These are phyloP conservation scores for Circinella umbellata DNA, from an alignment of 371 early-diverging fungal species.

Conservation along the genomic window DNA sequence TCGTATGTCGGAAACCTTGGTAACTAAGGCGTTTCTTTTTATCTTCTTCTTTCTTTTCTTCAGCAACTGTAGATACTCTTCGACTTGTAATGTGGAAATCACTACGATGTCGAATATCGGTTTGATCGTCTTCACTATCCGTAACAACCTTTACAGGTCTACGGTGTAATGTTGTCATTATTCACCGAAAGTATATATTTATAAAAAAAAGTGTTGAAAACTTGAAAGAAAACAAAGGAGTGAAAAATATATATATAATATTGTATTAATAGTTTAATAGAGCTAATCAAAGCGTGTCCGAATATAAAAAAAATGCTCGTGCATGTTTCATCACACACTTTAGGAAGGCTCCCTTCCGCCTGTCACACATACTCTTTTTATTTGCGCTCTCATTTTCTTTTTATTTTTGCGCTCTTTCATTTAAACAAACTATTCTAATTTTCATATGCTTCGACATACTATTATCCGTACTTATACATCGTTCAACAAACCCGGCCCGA, in stretches of 20 bases:
- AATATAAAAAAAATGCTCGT: too few relatives aligned
- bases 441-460: constrained; percentile 11
- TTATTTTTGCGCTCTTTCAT: background rate
- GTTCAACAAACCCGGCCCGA: constrained; percentile 65
- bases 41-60: constrained; percentile 42
- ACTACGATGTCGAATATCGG: constrained; percentile 39
- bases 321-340: too few relatives aligned
- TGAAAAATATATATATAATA: background rate
- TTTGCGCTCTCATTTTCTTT: background rate
- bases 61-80: constrained; percentile 31
- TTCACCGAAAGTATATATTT: constrained; percentile 4
- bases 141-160: constrained; percentile 50
- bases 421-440: background rate
- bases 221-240: background rate
- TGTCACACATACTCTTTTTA: too few relatives aligned
- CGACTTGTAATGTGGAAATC: constrained; percentile 46
- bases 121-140: constrained; percentile 56
- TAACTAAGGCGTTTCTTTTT: constrained; percentile 30
- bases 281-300: background rate
- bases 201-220: background rate
- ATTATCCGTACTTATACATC: constrained; percentile 37
- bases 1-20: constrained; percentile 56
- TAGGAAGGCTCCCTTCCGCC: too few relatives aligned
- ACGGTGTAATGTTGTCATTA: constrained; percentile 8
- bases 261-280: background rate